Conservation (phyloP, 2,329 filamentous ascomycete genomes). For the Xylariales sp. region DNA sequence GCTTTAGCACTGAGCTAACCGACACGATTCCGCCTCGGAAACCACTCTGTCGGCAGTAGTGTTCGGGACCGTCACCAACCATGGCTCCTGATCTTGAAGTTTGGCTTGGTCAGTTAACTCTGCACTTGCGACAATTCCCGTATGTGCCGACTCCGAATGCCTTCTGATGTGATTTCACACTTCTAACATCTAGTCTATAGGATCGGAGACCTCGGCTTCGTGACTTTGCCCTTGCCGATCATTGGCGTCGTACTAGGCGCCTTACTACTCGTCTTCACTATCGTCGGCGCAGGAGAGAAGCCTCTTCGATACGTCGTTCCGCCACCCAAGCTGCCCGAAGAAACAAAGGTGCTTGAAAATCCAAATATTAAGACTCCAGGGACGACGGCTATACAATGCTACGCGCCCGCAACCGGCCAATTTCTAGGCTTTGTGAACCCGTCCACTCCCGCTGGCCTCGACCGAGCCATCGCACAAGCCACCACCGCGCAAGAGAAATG, state of each 20-base stretch:
- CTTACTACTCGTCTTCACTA: constrained; percentile 42
- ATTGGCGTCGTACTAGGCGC: constrained; percentile 39
- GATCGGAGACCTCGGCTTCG: constrained; percentile 38
- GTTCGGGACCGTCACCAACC: constrained; percentile 8
- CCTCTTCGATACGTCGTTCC: constrained; percentile 71
- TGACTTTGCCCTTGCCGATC: constrained; percentile 36
- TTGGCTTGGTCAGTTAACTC: constrained; percentile 45
- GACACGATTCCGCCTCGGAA: background rate
- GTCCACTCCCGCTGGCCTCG: constrained; percentile 79
- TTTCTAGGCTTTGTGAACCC: constrained; percentile 84
- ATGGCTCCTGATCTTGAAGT: constrained; percentile 46
- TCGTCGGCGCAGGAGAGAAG: constrained; percentile 47
- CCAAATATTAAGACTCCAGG: constrained; percentile 73
- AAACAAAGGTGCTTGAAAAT: constrained; percentile 67
- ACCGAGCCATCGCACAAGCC: constrained; percentile 80
- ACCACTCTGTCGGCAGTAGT: background rate
- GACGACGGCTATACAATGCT: constrained; percentile 80
- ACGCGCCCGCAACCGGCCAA: constrained; percentile 88
- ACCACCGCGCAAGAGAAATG: constrained; percentile 80
- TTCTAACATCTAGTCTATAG: constrained; percentile 37
- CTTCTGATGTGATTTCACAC: background rate
- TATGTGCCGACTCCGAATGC: constrained; percentile 35
- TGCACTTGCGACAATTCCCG: constrained; percentile 46
- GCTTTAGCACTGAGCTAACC: background rate
- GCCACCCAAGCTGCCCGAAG: constrained; percentile 69